Evolutionary conservation across 2,329 filamentous ascomycete species (phyloP).

Genomic region (Eurotiales sp.): DNA sequence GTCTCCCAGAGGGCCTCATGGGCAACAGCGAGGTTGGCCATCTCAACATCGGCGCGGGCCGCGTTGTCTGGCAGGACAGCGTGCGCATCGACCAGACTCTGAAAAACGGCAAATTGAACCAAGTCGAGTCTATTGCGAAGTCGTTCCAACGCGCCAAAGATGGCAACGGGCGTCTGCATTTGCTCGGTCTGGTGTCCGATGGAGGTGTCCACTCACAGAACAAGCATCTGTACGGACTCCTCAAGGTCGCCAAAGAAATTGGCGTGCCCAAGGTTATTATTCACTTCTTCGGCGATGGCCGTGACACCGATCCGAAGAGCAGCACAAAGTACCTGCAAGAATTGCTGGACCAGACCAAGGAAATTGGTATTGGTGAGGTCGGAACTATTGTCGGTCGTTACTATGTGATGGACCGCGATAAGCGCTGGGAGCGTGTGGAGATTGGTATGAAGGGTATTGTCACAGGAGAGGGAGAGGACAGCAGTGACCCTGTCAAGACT

Average conservation of each 20-base stretch:
- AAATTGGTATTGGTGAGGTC: slow-evolving; percentile 81
- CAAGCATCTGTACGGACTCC: slow-evolving; percentile 80
- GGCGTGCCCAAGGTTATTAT: slow-evolving; percentile 89
- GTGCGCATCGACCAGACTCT: slow-evolving; percentile 93
- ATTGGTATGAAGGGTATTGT: slow-evolving; percentile 83
- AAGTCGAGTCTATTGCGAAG: slow-evolving; percentile 72
- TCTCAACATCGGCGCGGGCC: slow-evolving; percentile 94
- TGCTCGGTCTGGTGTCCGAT: slow-evolving; percentile 88
- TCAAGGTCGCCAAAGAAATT: slow-evolving; percentile 85
- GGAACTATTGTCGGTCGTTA: slow-evolving; percentile 93
- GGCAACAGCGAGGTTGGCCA: slow-evolving; percentile 98
- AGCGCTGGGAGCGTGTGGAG: slow-evolving; percentile 96
- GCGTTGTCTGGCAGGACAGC: slow-evolving; percentile 97
- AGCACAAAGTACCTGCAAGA: slow-evolving; percentile 83
- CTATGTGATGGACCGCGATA: slow-evolving; percentile 99
- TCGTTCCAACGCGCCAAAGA: slow-evolving; percentile 76
- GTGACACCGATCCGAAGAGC: slow-evolving; percentile 97
- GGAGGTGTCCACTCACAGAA: slow-evolving; percentile 97
- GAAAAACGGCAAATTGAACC: slow-evolving; percentile 75
- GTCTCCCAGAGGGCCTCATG: slow-evolving; percentile 95
- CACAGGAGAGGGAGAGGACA: slow-evolving; percentile 80
- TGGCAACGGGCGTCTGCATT: slow-evolving; percentile 86
- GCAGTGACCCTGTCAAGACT: slow-evolving; percentile 77
- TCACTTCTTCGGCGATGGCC: slow-evolving; percentile 98
- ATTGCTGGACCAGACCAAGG: slow-evolving; percentile 73